Base-by-base conservation (phyloP, 148 eudicot species). In the Beta vulgaris region DNA sequence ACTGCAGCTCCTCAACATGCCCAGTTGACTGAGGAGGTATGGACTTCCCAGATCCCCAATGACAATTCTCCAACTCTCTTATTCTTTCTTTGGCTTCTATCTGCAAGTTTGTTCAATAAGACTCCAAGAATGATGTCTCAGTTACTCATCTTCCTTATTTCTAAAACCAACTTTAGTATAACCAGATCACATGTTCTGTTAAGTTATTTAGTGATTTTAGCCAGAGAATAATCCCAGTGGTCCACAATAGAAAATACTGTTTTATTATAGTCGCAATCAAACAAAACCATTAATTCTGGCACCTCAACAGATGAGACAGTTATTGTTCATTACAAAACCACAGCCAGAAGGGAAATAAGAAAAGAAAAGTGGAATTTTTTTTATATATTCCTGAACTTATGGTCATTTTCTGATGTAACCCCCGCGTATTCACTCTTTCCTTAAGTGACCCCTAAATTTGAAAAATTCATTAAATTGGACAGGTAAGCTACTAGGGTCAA, bases 11-110 rank as follows among this genome's bases (percentile, higher is more conserved):
- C 48, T 80, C 73, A 53, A 31, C 71, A 73, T 73, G 68, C 57
- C 55, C 83, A 54, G 28, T 43, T 35, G 81, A 66, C 46, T 74
- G 80, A 51, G 80, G 55, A 42, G 71, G 23, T 46, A 72, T 36
- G 40, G 83, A 72, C 76, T 69, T 53, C 19, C 83, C 76, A 77
- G 60, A 66, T 18, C 35, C 19, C 55, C 70, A 55, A 65, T 21
- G 60, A 53, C 63, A 29, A 36, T 53, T 74, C 77, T 72, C 80
- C 55, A 90, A 71, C 42, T 68, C 79, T 69, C 68, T 60, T 32
- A 86, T 79, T 83, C 80, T 82, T 53, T 48, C 36, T 26, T 82
- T 89, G 48, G 88, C 87, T 76, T 84, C 82, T 68, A 63, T 87
- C 98, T 91, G 84, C 65, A 74, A 42, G 7, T 67, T 46, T 28